Evolutionary conservation across 192 early-diverging fungal genomes (phyloP), one percentile per base, ranked within the genome.

Genomic region (Backusella tarrabulga): DNA sequence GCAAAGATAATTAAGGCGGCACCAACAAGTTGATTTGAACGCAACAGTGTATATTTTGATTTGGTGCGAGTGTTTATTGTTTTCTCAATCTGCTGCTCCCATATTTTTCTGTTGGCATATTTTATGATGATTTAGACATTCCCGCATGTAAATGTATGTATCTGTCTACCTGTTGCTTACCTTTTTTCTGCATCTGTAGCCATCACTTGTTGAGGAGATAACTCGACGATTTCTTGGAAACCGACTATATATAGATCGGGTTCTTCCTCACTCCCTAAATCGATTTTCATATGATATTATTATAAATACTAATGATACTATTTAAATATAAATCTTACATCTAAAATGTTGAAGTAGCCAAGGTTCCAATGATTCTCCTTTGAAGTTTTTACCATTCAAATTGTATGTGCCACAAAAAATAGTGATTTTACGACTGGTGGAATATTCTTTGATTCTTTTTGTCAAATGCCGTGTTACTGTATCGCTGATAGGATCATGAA

Each of bases 211-310:
- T 87, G 88, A 1, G 89, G 84, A 19, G 83, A 95, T 56, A 99
- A 82, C 80, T 98, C 93, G n/a, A 99, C 97, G 32, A 99, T 91
- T 79, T 99, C 98, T 79, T 99, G 97, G 68, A 98, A 94, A 14
- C 96, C 97, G 78, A 99, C 91, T 1, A 92, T 92, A 34, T 91
- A 88, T 21, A 99, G 77, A 75, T 99, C 93, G 0, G 97, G 96
- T 3, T 86, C 83, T 17, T 80, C 77, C 12, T 75, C 32, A 42
- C 44, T 74, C 44, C 56, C 50, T 54, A 23, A 36, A 60, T 60
- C 8, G 32, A 35, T 4, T 17, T 12, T 3, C 9, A 34, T 12
- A 3, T 7, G 17, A 34, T 44, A 32, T 60, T 17, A 21, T 15
- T 41, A 17, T n/a, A 5, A 29, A 29, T 15, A 21, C 40, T 14